Percentiles rank a stretch among this genome's conserved stretches.
Evolutionary conservation across 495 filamentous ascomycete species (phyloP).

Genomic region (Talaromyces stipitatus): DNA sequence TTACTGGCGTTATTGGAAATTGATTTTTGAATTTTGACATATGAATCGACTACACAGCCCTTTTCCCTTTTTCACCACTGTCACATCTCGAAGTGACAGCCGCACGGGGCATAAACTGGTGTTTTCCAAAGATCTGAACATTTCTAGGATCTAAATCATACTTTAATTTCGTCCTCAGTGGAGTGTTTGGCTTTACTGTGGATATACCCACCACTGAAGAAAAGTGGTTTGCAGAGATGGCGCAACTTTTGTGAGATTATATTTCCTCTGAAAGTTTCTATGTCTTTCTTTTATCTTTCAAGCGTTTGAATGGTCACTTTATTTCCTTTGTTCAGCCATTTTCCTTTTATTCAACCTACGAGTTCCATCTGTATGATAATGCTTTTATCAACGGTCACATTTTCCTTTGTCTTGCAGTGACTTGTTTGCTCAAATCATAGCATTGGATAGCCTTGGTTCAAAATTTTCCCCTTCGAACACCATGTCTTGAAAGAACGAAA

Average conservation of each 20-base stretch:
- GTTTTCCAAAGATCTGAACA: background rate
- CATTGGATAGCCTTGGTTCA: constrained; percentile 3
- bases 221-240: constrained; percentile 2
- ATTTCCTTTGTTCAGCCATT: background rate
- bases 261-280: background rate
- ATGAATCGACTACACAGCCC: background rate
- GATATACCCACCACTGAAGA: background rate
- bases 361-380: background rate
- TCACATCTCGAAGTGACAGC: background rate
- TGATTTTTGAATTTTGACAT: background rate
- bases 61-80: background rate
- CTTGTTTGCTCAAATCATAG: background rate
- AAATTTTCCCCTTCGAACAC: background rate
- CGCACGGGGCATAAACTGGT: background rate
- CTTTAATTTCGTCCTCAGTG: background rate
- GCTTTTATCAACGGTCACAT: background rate
- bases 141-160: background rate
- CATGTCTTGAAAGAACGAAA: constrained; percentile 1
- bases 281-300: constrained; percentile 1
- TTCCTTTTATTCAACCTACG: background rate
- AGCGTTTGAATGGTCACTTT: constrained; percentile 1
- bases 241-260: background rate
- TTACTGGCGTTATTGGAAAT: background rate
- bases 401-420: background rate
- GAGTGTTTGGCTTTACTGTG: background rate